These are phyloP conservation scores for apple (Malus domestica) DNA, from an alignment of 306 rosid species.

Conservation along the genomic window ASM211411v1 NC_041804.1:38461001-38461500, in stretches of 20 bases:
- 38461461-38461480: background rate
- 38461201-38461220: background rate
- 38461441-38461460: background rate
- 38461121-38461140: background rate
- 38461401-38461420: background rate
- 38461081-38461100: background rate
- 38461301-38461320: background rate
- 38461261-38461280: background rate
- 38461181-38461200: background rate
- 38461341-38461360: background rate
- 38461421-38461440: background rate
- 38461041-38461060: slow-evolving; percentile 92
- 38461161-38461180: background rate
- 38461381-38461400: background rate
- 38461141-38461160: background rate
- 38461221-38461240: background rate
- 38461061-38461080: slow-evolving; percentile 43
- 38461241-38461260: background rate
- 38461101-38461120: background rate
- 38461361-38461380: background rate
- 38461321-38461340: too few relatives aligned
- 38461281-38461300: background rate
- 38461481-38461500: background rate
- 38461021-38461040: slow-evolving; percentile 91
- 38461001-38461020: slow-evolving; percentile 78